Evolutionary conservation across 2,329 filamentous ascomycete genomes (phyloP).

Genomic region (Sclerotinia glacialis): DNA sequence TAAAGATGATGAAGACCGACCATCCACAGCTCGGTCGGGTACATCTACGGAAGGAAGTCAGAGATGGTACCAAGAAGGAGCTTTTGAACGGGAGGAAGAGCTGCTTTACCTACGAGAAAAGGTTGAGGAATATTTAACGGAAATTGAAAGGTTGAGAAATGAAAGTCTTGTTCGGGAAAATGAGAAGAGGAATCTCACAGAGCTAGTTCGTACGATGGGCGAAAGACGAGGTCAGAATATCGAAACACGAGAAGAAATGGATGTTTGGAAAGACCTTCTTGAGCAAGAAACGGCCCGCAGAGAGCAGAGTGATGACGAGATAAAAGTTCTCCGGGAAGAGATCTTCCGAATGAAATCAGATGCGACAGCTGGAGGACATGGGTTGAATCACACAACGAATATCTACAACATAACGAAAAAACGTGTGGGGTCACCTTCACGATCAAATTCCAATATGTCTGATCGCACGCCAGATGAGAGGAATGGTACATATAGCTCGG

Average conservation of each 20-base stretch:
- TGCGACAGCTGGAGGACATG: slow-evolving; percentile 40
- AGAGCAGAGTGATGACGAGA: slow-evolving; percentile 89
- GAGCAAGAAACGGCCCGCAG: slow-evolving; percentile 87
- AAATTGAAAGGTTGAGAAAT: slow-evolving; percentile 77
- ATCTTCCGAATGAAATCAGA: slow-evolving; percentile 69
- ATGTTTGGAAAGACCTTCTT: slow-evolving; percentile 93
- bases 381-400: slow-evolving; percentile 59
- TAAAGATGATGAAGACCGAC: slow-evolving; percentile 60
- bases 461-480: slow-evolving; percentile 46
- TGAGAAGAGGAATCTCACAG: slow-evolving; percentile 82
- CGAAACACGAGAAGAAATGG: slow-evolving; percentile 60
- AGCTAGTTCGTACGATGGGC: slow-evolving; percentile 68
- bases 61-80: slow-evolving; percentile 54
- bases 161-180: slow-evolving; percentile 77
- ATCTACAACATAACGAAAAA: slow-evolving; percentile 61
- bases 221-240: slow-evolving; percentile 49
- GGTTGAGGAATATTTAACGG: slow-evolving; percentile 76
- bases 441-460: slow-evolving; percentile 50
- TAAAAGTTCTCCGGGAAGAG: slow-evolving; percentile 79
- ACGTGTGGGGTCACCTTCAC: slow-evolving; percentile 45
- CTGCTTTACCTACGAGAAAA: slow-evolving; percentile 80
- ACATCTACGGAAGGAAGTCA: slow-evolving; percentile 56
- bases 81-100: slow-evolving; percentile 77
- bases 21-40: slow-evolving; percentile 56
- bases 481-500: slow-evolving; percentile 53